Base-by-base conservation (phyloP, 23 red algal species). In the Porphyridium purpureum region DNA sequence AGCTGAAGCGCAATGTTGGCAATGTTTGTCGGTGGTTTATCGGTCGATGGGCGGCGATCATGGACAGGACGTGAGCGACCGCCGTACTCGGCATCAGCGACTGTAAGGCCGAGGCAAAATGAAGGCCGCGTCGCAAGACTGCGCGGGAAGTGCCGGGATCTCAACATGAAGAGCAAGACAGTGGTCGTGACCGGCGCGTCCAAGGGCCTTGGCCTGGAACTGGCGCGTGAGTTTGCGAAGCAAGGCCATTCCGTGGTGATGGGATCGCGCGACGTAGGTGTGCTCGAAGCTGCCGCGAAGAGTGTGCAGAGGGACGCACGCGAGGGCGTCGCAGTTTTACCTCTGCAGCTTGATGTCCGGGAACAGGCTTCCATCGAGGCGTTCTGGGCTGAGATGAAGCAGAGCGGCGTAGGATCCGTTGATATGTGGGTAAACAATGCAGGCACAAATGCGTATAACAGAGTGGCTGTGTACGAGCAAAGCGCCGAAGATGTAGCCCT, bases 341-440 rank as follows among this genome's bases (percentile, higher is more conserved):
- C n/a, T n/a, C n/a, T n/a, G n/a, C n/a, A n/a, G n/a, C n/a, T n/a
- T n/a, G n/a, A n/a, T n/a, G n/a, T n/a, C n/a, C n/a, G n/a, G n/a
- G n/a, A n/a, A n/a, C n/a, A n/a, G n/a, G n/a, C n/a, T n/a, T n/a
- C n/a, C n/a, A n/a, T n/a, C n/a, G n/a, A n/a, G n/a, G n/a, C n/a
- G n/a, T n/a, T n/a, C n/a, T n/a, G n/a, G n/a, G n/a, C n/a, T n/a
- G n/a, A n/a, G n/a, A n/a, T n/a, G n/a, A n/a, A n/a, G n/a, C n/a
- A n/a, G n/a, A n/a, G n/a, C n/a, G n/a, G n/a, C n/a, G n/a, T n/a
- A n/a, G n/a, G n/a, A n/a, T n/a, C n/a, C 14, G 38, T 92, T 21
- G 57, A 92, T 52, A 30, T 35, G 14, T 59, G 74, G 64, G 73
- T 92, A 36, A 79, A 76, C 66, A 92, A 92, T 30, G 83, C 83